Evolutionary conservation across 169 alveolate species (phyloP).

Genomic region (Amoebophrya sp.): DNA sequence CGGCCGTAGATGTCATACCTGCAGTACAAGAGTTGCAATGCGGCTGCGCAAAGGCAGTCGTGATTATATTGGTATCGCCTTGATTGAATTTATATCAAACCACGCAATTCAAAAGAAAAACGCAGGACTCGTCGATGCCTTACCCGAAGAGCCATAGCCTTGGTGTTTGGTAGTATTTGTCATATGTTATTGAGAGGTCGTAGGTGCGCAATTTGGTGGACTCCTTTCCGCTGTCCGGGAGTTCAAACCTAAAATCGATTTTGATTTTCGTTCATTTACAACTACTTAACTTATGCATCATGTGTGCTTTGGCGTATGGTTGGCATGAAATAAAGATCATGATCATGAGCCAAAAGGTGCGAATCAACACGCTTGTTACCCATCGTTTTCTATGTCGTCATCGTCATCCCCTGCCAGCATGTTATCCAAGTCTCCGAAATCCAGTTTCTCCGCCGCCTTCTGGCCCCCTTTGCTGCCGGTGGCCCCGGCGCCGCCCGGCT

Average conservation of each 20-base stretch:
- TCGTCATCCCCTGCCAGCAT: conserved; percentile 32
- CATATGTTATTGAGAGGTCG: conserved; percentile 59
- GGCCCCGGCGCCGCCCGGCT: conserved; percentile 26
- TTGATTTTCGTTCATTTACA: neutral
- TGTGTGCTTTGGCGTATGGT: neutral
- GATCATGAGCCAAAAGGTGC: neutral
- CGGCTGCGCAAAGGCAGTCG: too few species aligned
- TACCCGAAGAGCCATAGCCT: conserved; percentile 84
- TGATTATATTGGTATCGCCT: too few species aligned
- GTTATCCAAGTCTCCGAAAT: conserved; percentile 42
- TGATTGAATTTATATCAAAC: too few species aligned
- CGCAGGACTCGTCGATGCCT: conserved; percentile 33
- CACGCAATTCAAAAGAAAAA: too few species aligned
- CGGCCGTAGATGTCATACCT: conserved; percentile 39
- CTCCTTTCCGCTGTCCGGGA: neutral
- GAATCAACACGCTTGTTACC: neutral
- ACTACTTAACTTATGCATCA: neutral
- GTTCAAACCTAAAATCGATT: neutral
- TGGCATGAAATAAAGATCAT: neutral
- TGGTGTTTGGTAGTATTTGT: conserved; percentile 74
- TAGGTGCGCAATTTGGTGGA: conserved; percentile 32
- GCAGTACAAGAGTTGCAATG: too few species aligned
- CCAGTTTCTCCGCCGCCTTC: conserved; percentile 29
- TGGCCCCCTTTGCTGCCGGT: neutral
- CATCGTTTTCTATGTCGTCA: neutral